Base-by-base conservation (phyloP, 257 asterid genomes). In the Solanum virginianum region DNA sequence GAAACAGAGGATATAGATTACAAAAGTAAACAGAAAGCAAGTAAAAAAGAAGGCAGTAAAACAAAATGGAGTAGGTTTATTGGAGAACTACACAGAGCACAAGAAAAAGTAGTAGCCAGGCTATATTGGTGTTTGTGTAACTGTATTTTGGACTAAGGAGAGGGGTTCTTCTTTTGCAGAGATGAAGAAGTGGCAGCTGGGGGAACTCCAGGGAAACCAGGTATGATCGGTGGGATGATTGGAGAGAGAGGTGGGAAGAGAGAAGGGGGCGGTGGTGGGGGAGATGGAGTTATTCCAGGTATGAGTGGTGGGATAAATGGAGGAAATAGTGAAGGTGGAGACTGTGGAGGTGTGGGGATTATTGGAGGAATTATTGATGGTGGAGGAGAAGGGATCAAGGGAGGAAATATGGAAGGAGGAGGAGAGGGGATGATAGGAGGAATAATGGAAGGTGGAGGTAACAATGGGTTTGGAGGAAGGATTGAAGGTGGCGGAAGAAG, bases 221-320 rank as follows among this genome's bases (percentile, higher is more conserved):
- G 85, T 70, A 83, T 11, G 60, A 70, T 14, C 5, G 94, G 97
- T 86, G 84, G 95, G 89, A 93, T 92, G 56, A 93, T 87, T 2
- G 90, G 93, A 68, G 93, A 93, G 59, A 91, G 94, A 45, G 89
- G 56, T n/a, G 91, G 91, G 65, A 91, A 84, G 47, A 84, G 57
- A 4, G 94, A 88, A n/a, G 92, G 81, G 0, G 91, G 88, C 5
- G 94, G 93, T 7, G 93, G 91, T 8, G 91, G 88, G 3, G 90
- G 91, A 36, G 95, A 80, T 7, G 93, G 91, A 55, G 89, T 83
- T 32, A 92, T n/a, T 57, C 95, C 93, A 7, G 98, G 94, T 45
- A 91, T 10, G 18, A 82, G 56, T 14, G 95, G 93, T 24, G 88
- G 85, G 3, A 86, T 59, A 24, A 88, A 15, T 3, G 90, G 88